phyloP scores from a whole-genome alignment of 495 filamentous ascomycete genomes.

The Aspergillus carlsbadensis region DNA sequence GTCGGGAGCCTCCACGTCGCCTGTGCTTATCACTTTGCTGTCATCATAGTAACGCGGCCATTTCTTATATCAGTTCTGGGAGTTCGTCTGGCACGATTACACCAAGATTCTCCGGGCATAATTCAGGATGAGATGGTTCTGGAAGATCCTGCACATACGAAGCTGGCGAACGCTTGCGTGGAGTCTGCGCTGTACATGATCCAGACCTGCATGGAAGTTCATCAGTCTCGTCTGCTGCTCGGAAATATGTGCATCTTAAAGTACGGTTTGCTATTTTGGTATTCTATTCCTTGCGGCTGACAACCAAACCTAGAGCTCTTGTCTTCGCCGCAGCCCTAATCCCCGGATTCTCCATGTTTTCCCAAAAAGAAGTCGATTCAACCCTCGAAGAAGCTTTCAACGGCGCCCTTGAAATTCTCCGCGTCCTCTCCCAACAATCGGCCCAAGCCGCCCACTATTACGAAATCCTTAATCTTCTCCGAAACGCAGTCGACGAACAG shows the following conservation, averaged over 20 bases:
- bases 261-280: constrained; percentile 13
- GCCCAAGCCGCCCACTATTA: constrained; percentile 43
- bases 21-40: constrained; percentile 44
- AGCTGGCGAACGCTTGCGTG: constrained; percentile 35
- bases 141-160: constrained; percentile 36
- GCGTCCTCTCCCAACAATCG: constrained; percentile 33
- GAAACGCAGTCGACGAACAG: constrained; percentile 33
- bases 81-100: constrained; percentile 34
- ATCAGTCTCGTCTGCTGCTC: constrained; percentile 31
- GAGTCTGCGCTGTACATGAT: constrained; percentile 44
- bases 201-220: constrained; percentile 38
- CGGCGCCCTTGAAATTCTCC: constrained; percentile 32
- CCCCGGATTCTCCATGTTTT: constrained; percentile 44
- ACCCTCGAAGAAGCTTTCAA: constrained; percentile 33
- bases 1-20: constrained; percentile 42
- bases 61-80: constrained; percentile 40
- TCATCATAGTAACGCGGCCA: constrained; percentile 42
- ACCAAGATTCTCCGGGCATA: constrained; percentile 23
- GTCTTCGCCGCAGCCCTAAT: constrained; percentile 43
- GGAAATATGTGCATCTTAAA: constrained; percentile 42
- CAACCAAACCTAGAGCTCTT: constrained; percentile 32
- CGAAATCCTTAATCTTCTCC: constrained; percentile 34
- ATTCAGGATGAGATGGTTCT: constrained; percentile 5
- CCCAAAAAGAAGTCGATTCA: constrained; percentile 31
- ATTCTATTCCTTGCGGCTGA: constrained; percentile 2